Conservation (phyloP, 805 yeast species). For the Kodamaea laetipori region DNA sequence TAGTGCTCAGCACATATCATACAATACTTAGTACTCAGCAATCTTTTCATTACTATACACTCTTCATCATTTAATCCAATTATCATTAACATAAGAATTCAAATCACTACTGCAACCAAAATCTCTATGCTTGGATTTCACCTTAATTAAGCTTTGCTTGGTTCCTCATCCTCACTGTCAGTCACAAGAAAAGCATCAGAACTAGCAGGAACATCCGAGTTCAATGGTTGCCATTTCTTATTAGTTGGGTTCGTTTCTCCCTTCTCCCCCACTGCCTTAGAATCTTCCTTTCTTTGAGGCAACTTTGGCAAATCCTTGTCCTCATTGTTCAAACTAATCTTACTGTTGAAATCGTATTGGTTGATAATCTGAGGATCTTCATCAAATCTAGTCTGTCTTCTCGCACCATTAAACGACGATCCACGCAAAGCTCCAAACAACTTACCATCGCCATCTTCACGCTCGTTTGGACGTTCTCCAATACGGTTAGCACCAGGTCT, state of each 20-base stretch:
- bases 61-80: no score
- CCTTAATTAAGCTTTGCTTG: no score
- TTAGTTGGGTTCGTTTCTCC: conserved; percentile 8
- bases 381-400: conserved; percentile 37
- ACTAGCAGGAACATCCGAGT: conserved; percentile 41
- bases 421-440: conserved; percentile 51
- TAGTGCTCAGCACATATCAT: no score
- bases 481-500: conserved; percentile 11
- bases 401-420: conserved; percentile 34
- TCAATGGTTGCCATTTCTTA: conserved; percentile 42
- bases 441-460: conserved; percentile 27
- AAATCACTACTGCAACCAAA: no score
- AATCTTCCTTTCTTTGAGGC: conserved; percentile 18
- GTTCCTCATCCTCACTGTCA: conserved; percentile 46
- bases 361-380: conserved; percentile 58
- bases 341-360: conserved; percentile 48
- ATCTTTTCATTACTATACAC: no score
- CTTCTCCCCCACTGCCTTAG: neutral
- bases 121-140: no score
- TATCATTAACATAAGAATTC: no score
- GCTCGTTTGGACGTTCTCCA: conserved; percentile 9
- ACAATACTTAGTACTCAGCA: no score
- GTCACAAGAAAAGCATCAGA: conserved; percentile 47
- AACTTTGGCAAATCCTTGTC: conserved; percentile 28
- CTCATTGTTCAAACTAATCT: conserved; percentile 40